Conservation (phyloP, 2,329 filamentous ascomycete genomes). For the Epichloe elymi region DNA sequence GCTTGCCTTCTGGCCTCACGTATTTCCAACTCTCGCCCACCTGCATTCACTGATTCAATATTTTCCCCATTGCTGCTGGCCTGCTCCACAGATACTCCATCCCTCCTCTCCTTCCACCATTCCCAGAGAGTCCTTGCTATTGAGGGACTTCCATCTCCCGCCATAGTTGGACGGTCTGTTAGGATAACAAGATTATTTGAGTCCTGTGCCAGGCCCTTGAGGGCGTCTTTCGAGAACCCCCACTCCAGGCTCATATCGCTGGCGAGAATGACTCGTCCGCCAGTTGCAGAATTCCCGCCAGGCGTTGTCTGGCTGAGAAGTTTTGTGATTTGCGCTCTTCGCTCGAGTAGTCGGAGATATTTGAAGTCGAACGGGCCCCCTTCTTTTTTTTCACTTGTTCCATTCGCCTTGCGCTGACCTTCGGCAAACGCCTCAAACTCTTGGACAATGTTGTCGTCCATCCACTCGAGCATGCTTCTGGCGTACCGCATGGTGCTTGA, state of each 20-base stretch:
- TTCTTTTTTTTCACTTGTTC: slow-evolving; percentile 38
- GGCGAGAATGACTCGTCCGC: slow-evolving; percentile 69
- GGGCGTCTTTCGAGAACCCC: slow-evolving; percentile 79
- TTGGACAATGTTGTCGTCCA: slow-evolving; percentile 88
- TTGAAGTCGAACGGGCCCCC: slow-evolving; percentile 81
- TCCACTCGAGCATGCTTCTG: slow-evolving; percentile 96
- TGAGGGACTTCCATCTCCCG: slow-evolving; percentile 31
- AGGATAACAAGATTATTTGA: slow-evolving; percentile 74
- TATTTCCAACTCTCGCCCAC: slow-evolving; percentile 48
- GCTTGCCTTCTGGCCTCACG: slow-evolving; percentile 48
- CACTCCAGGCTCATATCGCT: slow-evolving; percentile 85
- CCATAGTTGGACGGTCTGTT: slow-evolving; percentile 55
- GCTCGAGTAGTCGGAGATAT: slow-evolving; percentile 71
- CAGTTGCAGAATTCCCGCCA: slow-evolving; percentile 26
- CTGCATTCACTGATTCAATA: slow-evolving; percentile 53
- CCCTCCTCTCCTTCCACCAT: slow-evolving; percentile 58
- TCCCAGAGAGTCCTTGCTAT: slow-evolving; percentile 68
- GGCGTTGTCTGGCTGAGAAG: slow-evolving; percentile 36
- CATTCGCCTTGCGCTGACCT: slow-evolving; percentile 31
- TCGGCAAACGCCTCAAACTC: slow-evolving; percentile 70
- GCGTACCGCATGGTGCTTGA: slow-evolving; percentile 83
- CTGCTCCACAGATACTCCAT: slow-evolving; percentile 48
- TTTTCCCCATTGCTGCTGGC: slow-evolving; percentile 36
- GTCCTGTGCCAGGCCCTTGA: slow-evolving; percentile 63
- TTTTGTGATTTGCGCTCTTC: slow-evolving; percentile 65